Percentiles rank a stretch among this genome's conserved stretches.
phyloP scores from a whole-genome alignment of 257 asterid species.

The Petunia axillaris region DNA sequence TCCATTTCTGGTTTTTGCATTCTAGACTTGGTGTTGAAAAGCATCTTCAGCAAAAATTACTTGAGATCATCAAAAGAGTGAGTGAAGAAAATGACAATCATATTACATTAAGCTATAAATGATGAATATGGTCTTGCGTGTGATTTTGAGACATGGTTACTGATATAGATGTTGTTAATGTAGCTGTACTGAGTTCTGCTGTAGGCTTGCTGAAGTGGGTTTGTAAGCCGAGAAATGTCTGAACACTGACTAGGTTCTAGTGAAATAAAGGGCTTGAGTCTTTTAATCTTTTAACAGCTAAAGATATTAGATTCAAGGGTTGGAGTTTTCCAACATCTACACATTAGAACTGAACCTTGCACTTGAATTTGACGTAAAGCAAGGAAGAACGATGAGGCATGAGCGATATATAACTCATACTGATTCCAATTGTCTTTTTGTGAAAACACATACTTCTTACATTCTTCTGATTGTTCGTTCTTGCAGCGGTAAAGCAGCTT shows the following conservation, averaged over 20 bases:
- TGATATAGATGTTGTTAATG: slow-evolving; percentile 11
- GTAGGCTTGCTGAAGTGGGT: background rate
- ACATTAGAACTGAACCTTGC: slow-evolving; percentile 7
- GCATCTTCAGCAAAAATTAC: background rate
- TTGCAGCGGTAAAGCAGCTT: slow-evolving; percentile 81
- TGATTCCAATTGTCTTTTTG: background rate
- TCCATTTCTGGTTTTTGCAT: background rate
- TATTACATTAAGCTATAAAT: background rate
- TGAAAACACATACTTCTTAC: background rate
- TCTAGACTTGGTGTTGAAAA: background rate
- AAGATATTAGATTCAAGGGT: background rate
- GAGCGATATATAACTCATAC: background rate
- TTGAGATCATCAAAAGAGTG: background rate
- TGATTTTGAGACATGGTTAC: slow-evolving; percentile 6
- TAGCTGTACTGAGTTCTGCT: background rate
- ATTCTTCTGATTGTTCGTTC: background rate
- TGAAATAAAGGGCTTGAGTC: background rate
- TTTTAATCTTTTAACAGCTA: background rate
- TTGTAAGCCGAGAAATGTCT: background rate
- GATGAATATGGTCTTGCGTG: background rate
- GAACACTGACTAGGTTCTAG: background rate
- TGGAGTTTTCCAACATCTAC: background rate
- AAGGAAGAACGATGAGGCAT: background rate
- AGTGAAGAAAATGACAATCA: background rate
- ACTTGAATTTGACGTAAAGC: background rate